Base-by-base conservation (phyloP, 306 rosid genomes). In the Rosa rugosa region DNA sequence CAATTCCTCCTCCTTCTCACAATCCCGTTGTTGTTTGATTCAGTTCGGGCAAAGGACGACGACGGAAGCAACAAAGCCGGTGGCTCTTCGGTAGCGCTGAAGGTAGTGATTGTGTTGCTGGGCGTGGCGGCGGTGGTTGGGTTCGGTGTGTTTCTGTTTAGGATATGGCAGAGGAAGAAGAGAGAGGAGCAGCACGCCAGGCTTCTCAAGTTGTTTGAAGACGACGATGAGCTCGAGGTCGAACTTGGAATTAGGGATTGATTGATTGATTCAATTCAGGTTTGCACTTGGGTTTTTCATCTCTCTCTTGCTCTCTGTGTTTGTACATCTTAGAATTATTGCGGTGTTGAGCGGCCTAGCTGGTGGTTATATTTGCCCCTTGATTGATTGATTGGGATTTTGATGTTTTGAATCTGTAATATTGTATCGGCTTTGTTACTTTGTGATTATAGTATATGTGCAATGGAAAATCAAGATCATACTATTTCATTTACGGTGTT, bases 221-320 rank as follows among this genome's bases (percentile, higher is more conserved):
- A 91, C 40, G 98, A 93, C 38, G 98, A 93, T 81, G 98, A 93
- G 74, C 98, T 93, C 36, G 97, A 93, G 87, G 93, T 93, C 13
- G 98, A 93, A 77, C 93, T 93, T 22, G 98, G 98, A 42, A 87
- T 93, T 85, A 88, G 90, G 49, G 98, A 89, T 82, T 93, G 88
- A 93, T 63, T 62, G 1, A 1, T 54, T 59, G 5, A 9, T 27
- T 25, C 0, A 27, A 20, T 50, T 18, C 65, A 72, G 63, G 44
- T 67, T 22, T 23, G 73, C 34, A 23, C 18, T 54, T 49, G 47
- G 53, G 57, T n/a, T 36, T 11, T 23, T 65, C 36, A 31, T 31
- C 36, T 31, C 36, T 31, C 36, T 31, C 3, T 27, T 27, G 31
- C 31, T n/a, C n/a, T 53, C 16, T 53, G n/a, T 53, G 64, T 57